Base-by-base conservation (phyloP, 306 rosid species). In the Begonia masoniana region DNA sequence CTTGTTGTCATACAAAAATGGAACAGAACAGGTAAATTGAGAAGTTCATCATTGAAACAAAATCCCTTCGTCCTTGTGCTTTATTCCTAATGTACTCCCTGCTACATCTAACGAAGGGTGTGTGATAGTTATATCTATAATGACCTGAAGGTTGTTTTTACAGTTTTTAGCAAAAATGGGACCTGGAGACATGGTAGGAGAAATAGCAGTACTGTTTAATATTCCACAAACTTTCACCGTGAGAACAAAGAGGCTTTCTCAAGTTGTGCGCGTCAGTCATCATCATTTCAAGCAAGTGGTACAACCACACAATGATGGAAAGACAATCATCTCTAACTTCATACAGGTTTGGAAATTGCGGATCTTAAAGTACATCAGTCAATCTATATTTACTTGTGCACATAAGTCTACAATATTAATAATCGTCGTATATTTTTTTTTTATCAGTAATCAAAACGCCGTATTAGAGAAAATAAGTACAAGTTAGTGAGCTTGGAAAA, bases 151-250 rank as follows among this genome's bases (percentile, higher is more conserved):
- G 13, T 26, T 59, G 45, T 17, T 59, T 66, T 73, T 59, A 48
- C 83, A 84, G 94, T 52, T 68, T 61, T 62, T 88, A 70, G 66
- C 82, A 64, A 76, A 62, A 54, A 73, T 82, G 56, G 89, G 73
- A 60, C 46, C 93, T 63, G 81, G 79, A 66, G 67, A 74, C 58
- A 62, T 82, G 89, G 79, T 68, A 23, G 97, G 95, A 58, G 95
- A 88, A 71, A 68, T 88, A 35, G 95, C 81, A 4, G 83, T 82
- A 52, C 69, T 85, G 72, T 73, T 88, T 57, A 84, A 88, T 67
- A 65, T 64, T 62, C 94, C 93, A 47, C 97, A 82, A 69, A 84
- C 95, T 31, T 85, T 78, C 74, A 82, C 97, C 9, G 81, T 85
- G 73, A 80, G 95, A 74, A 78, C 87, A 43, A 88, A 62, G 64